phyloP scores from a whole-genome alignment of 2,329 filamentous ascomycete genomes.

The Penicillium verrucosum region DNA sequence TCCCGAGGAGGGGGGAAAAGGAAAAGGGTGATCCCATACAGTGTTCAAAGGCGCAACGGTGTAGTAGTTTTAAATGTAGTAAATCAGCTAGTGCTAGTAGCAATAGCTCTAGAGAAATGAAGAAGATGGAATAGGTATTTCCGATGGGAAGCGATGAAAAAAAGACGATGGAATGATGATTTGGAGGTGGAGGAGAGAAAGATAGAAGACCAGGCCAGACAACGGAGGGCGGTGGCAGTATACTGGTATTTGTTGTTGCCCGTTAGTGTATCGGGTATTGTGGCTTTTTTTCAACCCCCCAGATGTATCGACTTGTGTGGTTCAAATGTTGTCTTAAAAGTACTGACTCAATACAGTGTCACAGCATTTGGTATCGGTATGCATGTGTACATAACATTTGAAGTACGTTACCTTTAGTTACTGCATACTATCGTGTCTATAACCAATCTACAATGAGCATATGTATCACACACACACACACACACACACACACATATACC shows the following conservation, averaged over 20 bases:
- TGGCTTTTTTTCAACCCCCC: slow-evolving; percentile 4
- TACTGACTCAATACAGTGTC: background rate
- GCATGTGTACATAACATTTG: background rate
- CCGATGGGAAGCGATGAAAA: slow-evolving; percentile 20
- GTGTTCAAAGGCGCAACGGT: slow-evolving; percentile 31
- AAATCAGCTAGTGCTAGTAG: slow-evolving; percentile 22
- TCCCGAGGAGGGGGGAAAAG: slow-evolving; percentile 22
- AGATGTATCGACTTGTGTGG: background rate
- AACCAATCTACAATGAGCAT: background rate
- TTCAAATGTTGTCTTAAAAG: background rate
- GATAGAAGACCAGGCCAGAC: slow-evolving; percentile 23
- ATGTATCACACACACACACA: no score
- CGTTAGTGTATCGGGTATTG: slow-evolving; percentile 4
- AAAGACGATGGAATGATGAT: slow-evolving; percentile 25
- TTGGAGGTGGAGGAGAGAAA: slow-evolving; percentile 23
- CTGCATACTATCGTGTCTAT: background rate
- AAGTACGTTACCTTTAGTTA: background rate
- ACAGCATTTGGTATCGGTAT: background rate
- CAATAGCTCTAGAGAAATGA: slow-evolving; percentile 18
- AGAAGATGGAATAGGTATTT: slow-evolving; percentile 20
- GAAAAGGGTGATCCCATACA: slow-evolving; percentile 35
- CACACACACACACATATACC: background rate
- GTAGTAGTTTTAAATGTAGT: slow-evolving; percentile 5
- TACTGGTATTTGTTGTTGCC: slow-evolving; percentile 10
- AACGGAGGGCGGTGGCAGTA: slow-evolving; percentile 23